Base-by-base conservation (phyloP, 148 eudicot species). In the Rhododendron kiyosumense region DNA sequence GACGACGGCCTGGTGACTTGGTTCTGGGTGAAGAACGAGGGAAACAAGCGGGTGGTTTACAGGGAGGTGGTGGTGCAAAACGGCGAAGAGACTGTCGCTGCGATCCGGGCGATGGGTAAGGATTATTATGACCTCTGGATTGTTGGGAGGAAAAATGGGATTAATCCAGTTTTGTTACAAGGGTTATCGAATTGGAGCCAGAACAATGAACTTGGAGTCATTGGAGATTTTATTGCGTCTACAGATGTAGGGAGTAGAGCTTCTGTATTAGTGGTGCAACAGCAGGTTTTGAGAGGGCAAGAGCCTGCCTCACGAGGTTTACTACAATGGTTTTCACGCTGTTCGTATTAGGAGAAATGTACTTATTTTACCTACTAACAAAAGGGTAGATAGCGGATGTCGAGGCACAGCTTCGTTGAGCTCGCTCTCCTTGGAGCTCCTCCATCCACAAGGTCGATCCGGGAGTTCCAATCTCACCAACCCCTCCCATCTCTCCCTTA, bases 21-120 rank as follows among this genome's bases (percentile, higher is more conserved):
- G 92, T 97, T 97, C 73, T 95, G 98, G 99, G 94, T 95, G 71
- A 97, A 95, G 88, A 88, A 94, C 79, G 99, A 97, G 85, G 89
- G 86, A 51, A 97, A 94, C 80, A 86, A 86, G 0, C 87, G 85
- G 76, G 94, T 97, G 34, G 83, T 88, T 26, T 97, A 97, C 18
- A 88, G 91, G 45, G 99, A 97, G 86, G 95, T 93, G 26, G 93
- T 91, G 73, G 99, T 97, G 14, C 85, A 59, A 4, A 90, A 92
- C 10, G 99, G 99, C 17, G 85, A 87, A 13, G 98, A 95, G 59
- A 94, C 99, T 0, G 59, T 93, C 11, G 86, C 94, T 0, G 98
- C 96, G 0, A 88, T 97, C 26, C 94, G 86, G 51, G 89, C 91
- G 0, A 85, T 97, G 89, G 89, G 88, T 46, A 88, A 88, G 2